A percentile compares a stretch with the other conserved stretches of the same genome.
phyloP scores from a whole-genome alignment of 2,329 filamentous ascomycete genomes.

The Cytospora piceae region DNA sequence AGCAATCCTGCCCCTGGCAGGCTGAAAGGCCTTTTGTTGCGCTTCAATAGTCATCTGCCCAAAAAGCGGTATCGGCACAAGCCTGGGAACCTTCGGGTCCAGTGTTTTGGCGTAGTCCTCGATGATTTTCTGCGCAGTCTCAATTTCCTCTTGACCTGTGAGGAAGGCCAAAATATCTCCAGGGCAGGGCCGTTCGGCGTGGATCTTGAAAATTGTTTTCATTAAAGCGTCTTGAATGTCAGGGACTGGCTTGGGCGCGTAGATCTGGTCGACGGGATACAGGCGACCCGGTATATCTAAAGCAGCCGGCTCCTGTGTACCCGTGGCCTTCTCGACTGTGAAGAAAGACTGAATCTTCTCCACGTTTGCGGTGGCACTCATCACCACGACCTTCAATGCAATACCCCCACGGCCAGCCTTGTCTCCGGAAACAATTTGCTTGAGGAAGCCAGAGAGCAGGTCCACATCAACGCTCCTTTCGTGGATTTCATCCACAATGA shows the following conservation, averaged over 20 bases:
- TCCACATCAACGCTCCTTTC: constrained; percentile 95
- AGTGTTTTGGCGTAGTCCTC: constrained; percentile 78
- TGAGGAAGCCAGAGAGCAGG: constrained; percentile 84
- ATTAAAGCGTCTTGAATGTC: constrained; percentile 84
- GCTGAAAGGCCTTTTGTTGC: constrained; percentile 84
- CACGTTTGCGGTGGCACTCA: constrained; percentile 96
- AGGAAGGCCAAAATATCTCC: constrained; percentile 93
- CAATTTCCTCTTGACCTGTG: constrained; percentile 91
- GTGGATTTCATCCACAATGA: constrained; percentile 96
- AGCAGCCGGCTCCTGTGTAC: constrained; percentile 34
- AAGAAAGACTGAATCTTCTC: constrained; percentile 81
- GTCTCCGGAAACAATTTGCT: constrained; percentile 69
- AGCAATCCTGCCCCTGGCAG: constrained; percentile 70
- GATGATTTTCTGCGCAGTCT: constrained; percentile 76
- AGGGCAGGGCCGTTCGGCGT: constrained; percentile 85
- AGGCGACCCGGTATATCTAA: constrained; percentile 83
- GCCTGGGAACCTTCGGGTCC: constrained; percentile 72
- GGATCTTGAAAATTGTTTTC: constrained; percentile 82
- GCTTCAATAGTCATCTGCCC: constrained; percentile 85
- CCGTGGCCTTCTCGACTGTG: constrained; percentile 31
- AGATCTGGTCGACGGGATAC: constrained; percentile 78
- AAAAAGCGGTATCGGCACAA: constrained; percentile 79
- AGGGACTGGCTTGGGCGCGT: constrained; percentile 73
- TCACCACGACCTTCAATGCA: constrained; percentile 86
- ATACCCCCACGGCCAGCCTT: constrained; percentile 69